Conservation (phyloP, 176 grass and related monocot species). For the Phoenix dactylifera region DNA sequence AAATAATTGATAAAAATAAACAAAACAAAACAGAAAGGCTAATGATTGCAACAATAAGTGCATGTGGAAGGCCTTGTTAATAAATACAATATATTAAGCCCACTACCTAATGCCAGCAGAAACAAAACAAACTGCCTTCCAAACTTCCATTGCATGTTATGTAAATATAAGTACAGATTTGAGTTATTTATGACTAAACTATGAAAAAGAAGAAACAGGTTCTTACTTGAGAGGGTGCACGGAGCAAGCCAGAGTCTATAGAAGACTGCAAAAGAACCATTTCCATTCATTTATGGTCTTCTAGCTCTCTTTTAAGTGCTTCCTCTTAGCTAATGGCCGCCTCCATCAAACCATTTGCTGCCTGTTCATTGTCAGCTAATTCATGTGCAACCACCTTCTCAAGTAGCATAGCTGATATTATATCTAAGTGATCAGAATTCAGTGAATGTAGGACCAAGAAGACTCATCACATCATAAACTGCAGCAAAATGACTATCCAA, state of each 20-base stretch:
- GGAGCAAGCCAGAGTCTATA: not conserved
- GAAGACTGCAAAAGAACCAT: not conserved
- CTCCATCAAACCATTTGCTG: not conserved
- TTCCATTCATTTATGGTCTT: not conserved
- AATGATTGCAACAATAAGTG: too few relatives aligned
- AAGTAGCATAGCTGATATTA: not conserved
- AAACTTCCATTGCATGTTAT: not conserved
- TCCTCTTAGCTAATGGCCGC: not conserved
- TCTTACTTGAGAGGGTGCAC: conserved; percentile 1
- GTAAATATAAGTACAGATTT: not conserved
- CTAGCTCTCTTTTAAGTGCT: conserved; percentile 3
- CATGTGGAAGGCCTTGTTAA: too few relatives aligned
- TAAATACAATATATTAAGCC: too few relatives aligned
- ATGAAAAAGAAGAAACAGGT: not conserved
- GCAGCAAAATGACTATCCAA: too few relatives aligned
- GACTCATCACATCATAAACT: too few relatives aligned
- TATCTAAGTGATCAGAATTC: not conserved
- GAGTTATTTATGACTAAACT: not conserved
- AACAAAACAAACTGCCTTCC: too few relatives aligned
- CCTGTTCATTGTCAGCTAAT: not conserved
- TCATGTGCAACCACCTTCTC: not conserved
- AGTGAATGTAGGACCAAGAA: not conserved
- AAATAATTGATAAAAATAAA: too few relatives aligned
- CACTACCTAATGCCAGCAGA: too few relatives aligned
- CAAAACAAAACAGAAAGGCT: too few relatives aligned